Evolutionary conservation across 2,329 filamentous ascomycete genomes (phyloP).

Genomic region (Botrytis tulipae): DNA sequence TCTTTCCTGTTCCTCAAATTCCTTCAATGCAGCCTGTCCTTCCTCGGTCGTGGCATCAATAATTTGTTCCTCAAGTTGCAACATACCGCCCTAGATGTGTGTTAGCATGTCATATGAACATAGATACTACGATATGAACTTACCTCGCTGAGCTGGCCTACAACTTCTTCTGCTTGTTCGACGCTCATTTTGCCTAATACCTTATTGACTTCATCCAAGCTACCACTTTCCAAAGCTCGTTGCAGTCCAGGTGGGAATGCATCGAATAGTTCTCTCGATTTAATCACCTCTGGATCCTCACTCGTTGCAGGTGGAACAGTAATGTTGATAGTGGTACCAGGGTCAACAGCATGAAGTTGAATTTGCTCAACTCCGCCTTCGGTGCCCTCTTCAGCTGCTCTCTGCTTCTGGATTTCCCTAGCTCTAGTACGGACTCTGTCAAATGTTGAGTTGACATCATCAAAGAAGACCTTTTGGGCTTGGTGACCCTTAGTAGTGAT

Average conservation of each 20-base stretch:
- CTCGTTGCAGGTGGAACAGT: constrained; percentile 69
- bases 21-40: constrained; percentile 72
- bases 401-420: constrained; percentile 46
- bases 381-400: constrained; percentile 54
- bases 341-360: constrained; percentile 93
- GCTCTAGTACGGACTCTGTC: constrained; percentile 72
- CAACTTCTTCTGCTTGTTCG: constrained; percentile 80
- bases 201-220: constrained; percentile 82
- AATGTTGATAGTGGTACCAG: constrained; percentile 88
- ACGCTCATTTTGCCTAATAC: constrained; percentile 87
- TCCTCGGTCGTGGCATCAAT: constrained; percentile 93
- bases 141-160: constrained; percentile 73
- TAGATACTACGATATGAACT: constrained; percentile 32
- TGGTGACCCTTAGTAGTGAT: constrained; percentile 88
- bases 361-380: constrained; percentile 85
- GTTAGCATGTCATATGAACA: constrained; percentile 10
- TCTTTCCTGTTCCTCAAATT: constrained; percentile 62
- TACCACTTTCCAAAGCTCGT: constrained; percentile 82
- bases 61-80: constrained; percentile 88
- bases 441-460: constrained; percentile 90
- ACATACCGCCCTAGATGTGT: constrained; percentile 65
- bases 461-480: constrained; percentile 84
- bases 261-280: constrained; percentile 75
- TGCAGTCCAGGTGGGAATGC: constrained; percentile 78
- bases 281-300: constrained; percentile 61